phyloP scores from a whole-genome alignment of 2,329 filamentous ascomycete genomes.

The Arthrinium phaeospermum region DNA sequence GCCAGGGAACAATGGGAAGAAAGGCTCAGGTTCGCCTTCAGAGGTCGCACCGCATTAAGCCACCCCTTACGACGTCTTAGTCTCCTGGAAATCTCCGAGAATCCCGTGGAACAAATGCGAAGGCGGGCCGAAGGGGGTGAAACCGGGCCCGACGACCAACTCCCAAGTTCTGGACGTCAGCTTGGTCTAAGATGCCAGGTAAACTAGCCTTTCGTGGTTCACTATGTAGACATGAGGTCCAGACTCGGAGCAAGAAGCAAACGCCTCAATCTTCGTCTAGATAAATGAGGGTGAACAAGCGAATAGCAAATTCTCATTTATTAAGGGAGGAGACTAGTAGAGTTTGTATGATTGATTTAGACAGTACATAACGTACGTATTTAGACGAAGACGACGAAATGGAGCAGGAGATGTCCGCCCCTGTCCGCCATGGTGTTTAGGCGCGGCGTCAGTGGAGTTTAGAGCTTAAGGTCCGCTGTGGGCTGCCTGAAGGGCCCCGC shows the following conservation, averaged over 20 bases:
- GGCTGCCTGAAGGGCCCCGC: neutral
- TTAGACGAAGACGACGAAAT: neutral
- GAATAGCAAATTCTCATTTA: neutral
- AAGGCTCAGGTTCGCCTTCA: neutral
- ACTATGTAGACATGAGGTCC: neutral
- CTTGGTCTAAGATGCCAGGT: neutral
- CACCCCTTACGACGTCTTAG: neutral
- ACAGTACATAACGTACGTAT: neutral
- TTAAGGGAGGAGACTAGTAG: neutral
- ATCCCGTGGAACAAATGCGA: neutral
- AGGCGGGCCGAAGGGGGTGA: neutral
- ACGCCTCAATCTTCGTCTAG: neutral
- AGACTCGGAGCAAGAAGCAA: neutral
- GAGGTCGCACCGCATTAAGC: neutral
- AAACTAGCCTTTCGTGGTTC: neutral
- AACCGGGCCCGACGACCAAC: neutral
- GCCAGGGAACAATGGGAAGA: neutral
- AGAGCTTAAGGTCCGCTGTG: constrained; percentile 10
- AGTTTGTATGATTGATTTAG: neutral
- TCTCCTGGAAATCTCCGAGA: neutral
- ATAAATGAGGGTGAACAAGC: neutral
- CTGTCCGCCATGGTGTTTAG: constrained; percentile 1
- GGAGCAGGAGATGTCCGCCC: neutral
- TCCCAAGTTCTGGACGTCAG: neutral
- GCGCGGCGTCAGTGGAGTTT: neutral